Conservation (phyloP, 1,139 yeast genomes). For the Taphrina deformans region DNA sequence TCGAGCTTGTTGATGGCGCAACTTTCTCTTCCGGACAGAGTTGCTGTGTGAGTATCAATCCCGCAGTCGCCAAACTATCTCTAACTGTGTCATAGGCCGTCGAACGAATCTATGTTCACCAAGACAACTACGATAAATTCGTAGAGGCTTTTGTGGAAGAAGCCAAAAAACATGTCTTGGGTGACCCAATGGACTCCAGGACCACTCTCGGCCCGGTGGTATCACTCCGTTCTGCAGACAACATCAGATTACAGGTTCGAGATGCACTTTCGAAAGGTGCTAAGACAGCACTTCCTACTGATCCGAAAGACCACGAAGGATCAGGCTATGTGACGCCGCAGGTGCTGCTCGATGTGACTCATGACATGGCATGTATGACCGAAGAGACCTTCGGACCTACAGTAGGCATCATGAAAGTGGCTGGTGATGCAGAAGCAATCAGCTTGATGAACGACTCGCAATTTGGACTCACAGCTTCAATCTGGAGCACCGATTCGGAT, state of each 20-base stretch:
- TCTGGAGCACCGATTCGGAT: conserved; percentile 75
- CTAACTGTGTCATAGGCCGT: conserved; percentile 87
- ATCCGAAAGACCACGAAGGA: conserved; percentile 54
- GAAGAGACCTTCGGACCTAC: conserved; percentile 95
- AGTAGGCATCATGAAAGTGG: conserved; percentile 72
- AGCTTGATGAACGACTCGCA: conserved; percentile 81
- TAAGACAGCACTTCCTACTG: conserved; percentile 69
- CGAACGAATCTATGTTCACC: conserved; percentile 76
- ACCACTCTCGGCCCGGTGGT: conserved; percentile 79
- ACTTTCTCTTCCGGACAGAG: conserved; percentile 86
- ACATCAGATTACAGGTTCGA: conserved; percentile 67
- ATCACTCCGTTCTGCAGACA: conserved; percentile 67
- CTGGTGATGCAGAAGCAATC: conserved; percentile 64
- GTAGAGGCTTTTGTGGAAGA: conserved; percentile 57
- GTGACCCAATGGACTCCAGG: conserved; percentile 70
- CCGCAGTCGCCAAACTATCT: conserved; percentile 77
- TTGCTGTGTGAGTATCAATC: conserved; percentile 75
- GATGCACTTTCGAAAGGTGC: conserved; percentile 73
- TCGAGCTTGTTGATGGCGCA: conserved; percentile 82
- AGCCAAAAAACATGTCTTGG: conserved; percentile 55
- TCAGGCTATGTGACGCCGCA: conserved; percentile 91
- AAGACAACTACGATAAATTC: conserved; percentile 66
- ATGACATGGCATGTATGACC: conserved; percentile 74
- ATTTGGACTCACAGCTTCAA: conserved; percentile 87
- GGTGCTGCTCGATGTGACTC: conserved; percentile 73